Evolutionary conservation across 768 basidiomycete species (phyloP).

Genomic region (Tylopilus rubrobrunneus): DNA sequence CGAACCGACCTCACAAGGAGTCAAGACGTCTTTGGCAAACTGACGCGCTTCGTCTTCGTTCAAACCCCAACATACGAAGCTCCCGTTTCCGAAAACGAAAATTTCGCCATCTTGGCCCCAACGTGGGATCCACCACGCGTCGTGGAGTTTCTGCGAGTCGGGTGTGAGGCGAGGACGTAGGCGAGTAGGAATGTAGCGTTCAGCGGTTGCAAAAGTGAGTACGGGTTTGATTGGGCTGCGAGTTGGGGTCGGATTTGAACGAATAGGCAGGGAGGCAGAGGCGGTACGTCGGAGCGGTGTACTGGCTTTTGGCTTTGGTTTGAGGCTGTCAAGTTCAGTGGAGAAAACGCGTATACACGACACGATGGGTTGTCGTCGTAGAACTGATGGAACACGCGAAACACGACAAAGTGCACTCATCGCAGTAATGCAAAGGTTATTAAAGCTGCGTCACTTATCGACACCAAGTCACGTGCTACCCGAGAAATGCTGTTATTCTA

Average conservation of each 20-base stretch:
- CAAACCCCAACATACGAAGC: slow-evolving; percentile 88
- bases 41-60: slow-evolving; percentile 66
- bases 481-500: too few relatives aligned
- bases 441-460: background rate
- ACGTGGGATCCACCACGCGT: slow-evolving; percentile 75
- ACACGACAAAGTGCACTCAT: slow-evolving; percentile 20
- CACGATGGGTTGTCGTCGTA: background rate
- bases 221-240: slow-evolving; percentile 72
- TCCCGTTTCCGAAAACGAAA: slow-evolving; percentile 86
- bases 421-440: too few relatives aligned
- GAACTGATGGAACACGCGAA: background rate
- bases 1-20: slow-evolving; percentile 57
- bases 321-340: slow-evolving; percentile 26
- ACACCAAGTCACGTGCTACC: slow-evolving; percentile 11
- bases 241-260: slow-evolving; percentile 82
- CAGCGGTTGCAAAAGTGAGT: slow-evolving; percentile 80
- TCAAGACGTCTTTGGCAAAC: slow-evolving; percentile 64
- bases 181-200: slow-evolving; percentile 69
- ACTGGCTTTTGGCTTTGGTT: slow-evolving; percentile 76
- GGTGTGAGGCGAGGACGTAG: slow-evolving; percentile 55
- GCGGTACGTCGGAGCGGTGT: slow-evolving; percentile 82
- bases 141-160: slow-evolving; percentile 60
- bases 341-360: slow-evolving; percentile 14
- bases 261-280: slow-evolving; percentile 80
- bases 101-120: slow-evolving; percentile 77